Evolutionary conservation across 495 filamentous ascomycete species (phyloP), one percentile per base, ranked within the genome.

Genomic region (Trichoderma reesei): DNA sequence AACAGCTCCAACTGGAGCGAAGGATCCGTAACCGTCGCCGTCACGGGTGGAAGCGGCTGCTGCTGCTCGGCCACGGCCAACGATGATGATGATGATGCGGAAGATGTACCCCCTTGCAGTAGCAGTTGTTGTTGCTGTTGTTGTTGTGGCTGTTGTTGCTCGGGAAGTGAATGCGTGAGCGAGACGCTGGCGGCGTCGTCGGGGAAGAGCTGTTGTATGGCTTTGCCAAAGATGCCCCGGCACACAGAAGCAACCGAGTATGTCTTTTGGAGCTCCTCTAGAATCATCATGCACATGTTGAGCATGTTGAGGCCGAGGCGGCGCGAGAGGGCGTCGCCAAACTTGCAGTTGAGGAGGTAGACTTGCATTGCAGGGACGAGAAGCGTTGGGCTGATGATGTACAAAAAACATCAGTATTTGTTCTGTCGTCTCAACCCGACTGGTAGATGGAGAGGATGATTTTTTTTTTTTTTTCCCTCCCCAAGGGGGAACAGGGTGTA

Each of bases 201-300:
- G 3, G 51, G 51, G 26, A 56, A 56, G 13, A 56, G 51, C 51
- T 56, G 51, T 26, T 56, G 51, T 36, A 56, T 56, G 3, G 51
- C 51, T 26, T 56, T 56, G 51, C 51, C 51, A 26, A 56, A 56
- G 10, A 56, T 56, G 34, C 51, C 51, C 34, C 51, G 51, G 51
- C 51, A 56, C 6, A 56, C 51, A 8, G 51, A 56, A 3, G 51
- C 51, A 14, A 56, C 51, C 13, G 51, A 56, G 14, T 56, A 56
- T 3, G 51, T 56, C 26, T 56, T 56, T 34, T 56, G 51, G 2
- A 56, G 51, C 51, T 56, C 51, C 14, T 56, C 51, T 11, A 56
- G 3, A 16, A 56, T 56, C 51, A 56, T 56, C 51, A 56, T 56
- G 51, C 51, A 56, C 51, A 56, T 56, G 51, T 56, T 56, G 1